Conservation (phyloP, 1,139 yeast genomes). For the Candida sp. region DNA sequence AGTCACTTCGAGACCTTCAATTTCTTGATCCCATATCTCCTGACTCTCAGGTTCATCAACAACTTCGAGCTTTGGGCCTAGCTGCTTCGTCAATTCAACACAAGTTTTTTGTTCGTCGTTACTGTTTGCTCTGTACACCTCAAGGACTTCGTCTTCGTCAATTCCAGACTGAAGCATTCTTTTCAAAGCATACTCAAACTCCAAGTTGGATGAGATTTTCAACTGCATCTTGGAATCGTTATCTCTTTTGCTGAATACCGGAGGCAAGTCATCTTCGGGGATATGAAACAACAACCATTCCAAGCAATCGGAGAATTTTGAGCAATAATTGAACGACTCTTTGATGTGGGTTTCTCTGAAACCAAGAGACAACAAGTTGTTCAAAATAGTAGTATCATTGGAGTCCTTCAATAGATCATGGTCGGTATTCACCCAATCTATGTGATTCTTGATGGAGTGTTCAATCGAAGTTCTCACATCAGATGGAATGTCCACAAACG, state of each 20-base stretch:
- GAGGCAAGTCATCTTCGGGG: slow-evolving; percentile 94
- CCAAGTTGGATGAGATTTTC: slow-evolving; percentile 49
- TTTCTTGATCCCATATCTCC: slow-evolving; percentile 75
- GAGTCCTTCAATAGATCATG: slow-evolving; percentile 6
- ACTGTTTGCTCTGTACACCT: slow-evolving; percentile 43
- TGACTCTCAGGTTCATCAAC: slow-evolving; percentile 20
- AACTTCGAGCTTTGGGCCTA: slow-evolving; percentile 21
- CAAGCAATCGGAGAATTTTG: slow-evolving; percentile 56
- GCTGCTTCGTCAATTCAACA: slow-evolving; percentile 49
- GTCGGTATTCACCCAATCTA: slow-evolving; percentile 51
- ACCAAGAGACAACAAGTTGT: slow-evolving; percentile 52
- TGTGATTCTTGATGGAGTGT: slow-evolving; percentile 53
- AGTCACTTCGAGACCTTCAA: slow-evolving; percentile 68
- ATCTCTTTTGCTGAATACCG: slow-evolving; percentile 48
- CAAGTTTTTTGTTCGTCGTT: slow-evolving; percentile 57
- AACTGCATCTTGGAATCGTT: slow-evolving; percentile 52
- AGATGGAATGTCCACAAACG: slow-evolving; percentile 54
- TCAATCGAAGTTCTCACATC: slow-evolving; percentile 59
- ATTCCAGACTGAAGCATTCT: slow-evolving; percentile 70
- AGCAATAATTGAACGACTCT: slow-evolving; percentile 72
- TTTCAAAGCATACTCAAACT: slow-evolving; percentile 48
- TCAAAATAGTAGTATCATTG: not conserved
- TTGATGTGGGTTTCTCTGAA: slow-evolving; percentile 71
- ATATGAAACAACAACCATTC: slow-evolving; percentile 89
- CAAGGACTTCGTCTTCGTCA: slow-evolving; percentile 65